Conservation (phyloP, 352 stramenopile genomes). For the Pythium sp. region DNA sequence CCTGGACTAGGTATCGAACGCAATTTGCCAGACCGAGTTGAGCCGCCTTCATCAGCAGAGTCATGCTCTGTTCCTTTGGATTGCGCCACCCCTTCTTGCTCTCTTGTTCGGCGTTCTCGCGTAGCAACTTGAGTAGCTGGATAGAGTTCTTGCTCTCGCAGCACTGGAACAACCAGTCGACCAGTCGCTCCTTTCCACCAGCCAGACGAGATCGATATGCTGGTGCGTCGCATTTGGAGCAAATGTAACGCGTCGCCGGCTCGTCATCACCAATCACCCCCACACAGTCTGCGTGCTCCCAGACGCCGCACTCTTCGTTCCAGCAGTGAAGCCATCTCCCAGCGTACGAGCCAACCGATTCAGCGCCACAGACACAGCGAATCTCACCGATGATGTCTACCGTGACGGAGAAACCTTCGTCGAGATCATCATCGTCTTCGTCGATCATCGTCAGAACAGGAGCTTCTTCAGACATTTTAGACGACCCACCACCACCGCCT, state of each 20-base stretch:
- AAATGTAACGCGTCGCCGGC: slow-evolving; percentile 33
- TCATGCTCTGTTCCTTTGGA: slow-evolving; percentile 28
- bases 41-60: slow-evolving; percentile 53
- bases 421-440: slow-evolving; percentile 42
- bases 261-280: slow-evolving; percentile 36
- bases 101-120: slow-evolving; percentile 20
- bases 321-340: slow-evolving; percentile 72
- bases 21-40: slow-evolving; percentile 34
- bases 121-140: slow-evolving; percentile 50
- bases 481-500: neutral
- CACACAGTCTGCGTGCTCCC: slow-evolving; percentile 76
- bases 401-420: slow-evolving; percentile 1
- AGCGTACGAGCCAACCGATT: slow-evolving; percentile 42
- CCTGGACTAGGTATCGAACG: slow-evolving; percentile 40
- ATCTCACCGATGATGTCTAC: slow-evolving; percentile 42
- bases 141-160: slow-evolving; percentile 55
- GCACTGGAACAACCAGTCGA: slow-evolving; percentile 69
- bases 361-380: slow-evolving; percentile 52
- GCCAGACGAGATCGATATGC: slow-evolving; percentile 30
- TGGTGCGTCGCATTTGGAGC: slow-evolving; percentile 42
- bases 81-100: slow-evolving; percentile 33
- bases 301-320: slow-evolving; percentile 54
- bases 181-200: slow-evolving; percentile 25
- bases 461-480: neutral
- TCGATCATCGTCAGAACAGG: slow-evolving; percentile 16